Conservation (phyloP, 2,329 filamentous ascomycete species). For the Drechslerella dactyloides region DNA sequence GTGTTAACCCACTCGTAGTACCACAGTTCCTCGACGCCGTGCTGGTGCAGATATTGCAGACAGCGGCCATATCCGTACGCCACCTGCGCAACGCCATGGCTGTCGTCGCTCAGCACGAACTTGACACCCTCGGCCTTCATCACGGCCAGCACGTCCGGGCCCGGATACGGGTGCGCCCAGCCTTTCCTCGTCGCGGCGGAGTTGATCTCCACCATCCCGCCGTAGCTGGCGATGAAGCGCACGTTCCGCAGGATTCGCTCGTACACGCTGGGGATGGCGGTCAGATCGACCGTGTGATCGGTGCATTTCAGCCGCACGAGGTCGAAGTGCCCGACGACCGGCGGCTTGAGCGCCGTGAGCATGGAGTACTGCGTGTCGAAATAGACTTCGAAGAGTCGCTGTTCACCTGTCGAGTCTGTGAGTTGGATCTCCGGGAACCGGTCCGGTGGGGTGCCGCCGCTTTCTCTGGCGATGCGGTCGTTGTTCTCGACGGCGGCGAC, state of each 20-base stretch:
- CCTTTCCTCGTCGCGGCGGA: conserved; percentile 87
- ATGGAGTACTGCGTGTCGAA: conserved; percentile 87
- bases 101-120: conserved; percentile 94
- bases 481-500: conserved; percentile 59
- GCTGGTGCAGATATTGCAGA: conserved; percentile 71
- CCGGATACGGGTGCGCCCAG: conserved; percentile 87
- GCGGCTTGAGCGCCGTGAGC: conserved; percentile 73
- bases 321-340: conserved; percentile 91
- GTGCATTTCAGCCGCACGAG: conserved; percentile 81
- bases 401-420: conserved; percentile 68
- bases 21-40: conserved; percentile 68
- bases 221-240: conserved; percentile 71
- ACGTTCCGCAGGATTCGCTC: conserved; percentile 69
- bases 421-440: conserved; percentile 52
- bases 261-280: conserved; percentile 16
- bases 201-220: conserved; percentile 87
- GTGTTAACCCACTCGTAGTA: conserved; percentile 50
- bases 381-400: conserved; percentile 78
- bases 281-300: conserved; percentile 62
- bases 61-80: conserved; percentile 80
- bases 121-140: conserved; percentile 68
- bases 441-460: conserved; percentile 35
- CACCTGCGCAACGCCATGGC: conserved; percentile 84
- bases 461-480: conserved; percentile 22
- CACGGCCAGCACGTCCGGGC: conserved; percentile 76